These are phyloP conservation scores for Staphylotrichum tortipilum DNA, from an alignment of 495 filamentous ascomycete species.

Conservation along the genomic window DNA sequence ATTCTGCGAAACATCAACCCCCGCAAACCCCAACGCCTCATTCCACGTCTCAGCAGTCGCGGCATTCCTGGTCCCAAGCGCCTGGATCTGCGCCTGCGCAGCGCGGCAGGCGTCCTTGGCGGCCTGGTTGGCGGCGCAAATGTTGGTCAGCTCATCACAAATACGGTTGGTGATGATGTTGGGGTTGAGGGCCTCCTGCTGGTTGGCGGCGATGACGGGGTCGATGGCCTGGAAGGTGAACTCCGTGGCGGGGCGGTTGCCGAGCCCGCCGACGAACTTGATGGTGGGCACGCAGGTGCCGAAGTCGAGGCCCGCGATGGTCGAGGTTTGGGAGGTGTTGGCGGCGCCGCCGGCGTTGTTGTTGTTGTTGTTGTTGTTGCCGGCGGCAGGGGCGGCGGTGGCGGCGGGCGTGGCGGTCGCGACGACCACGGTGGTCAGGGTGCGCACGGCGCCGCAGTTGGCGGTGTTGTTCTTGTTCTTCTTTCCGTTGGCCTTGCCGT, in stretches of 20 bases:
- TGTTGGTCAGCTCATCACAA: slow-evolving; percentile 51
- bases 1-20: slow-evolving; percentile 10
- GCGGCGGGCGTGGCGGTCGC: slow-evolving; percentile 16
- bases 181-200: slow-evolving; percentile 48
- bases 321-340: slow-evolving; percentile 14
- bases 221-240: slow-evolving; percentile 48
- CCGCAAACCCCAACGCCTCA: slow-evolving; percentile 34
- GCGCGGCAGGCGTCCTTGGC: slow-evolving; percentile 38
- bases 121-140: slow-evolving; percentile 48
- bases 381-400: slow-evolving; percentile 1
- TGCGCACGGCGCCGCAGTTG: slow-evolving; percentile 4
- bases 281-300: slow-evolving; percentile 48
- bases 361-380: slow-evolving; percentile 1
- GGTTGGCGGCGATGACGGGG: slow-evolving; percentile 37
- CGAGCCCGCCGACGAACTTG: slow-evolving; percentile 41
- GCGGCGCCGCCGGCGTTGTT: neutral
- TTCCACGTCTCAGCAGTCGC: slow-evolving; percentile 39
- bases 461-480: neutral
- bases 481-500: neutral
- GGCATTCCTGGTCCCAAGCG: slow-evolving; percentile 32
- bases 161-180: slow-evolving; percentile 61
- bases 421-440: slow-evolving; percentile 16
- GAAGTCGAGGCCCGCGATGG: slow-evolving; percentile 37
- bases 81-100: slow-evolving; percentile 35
- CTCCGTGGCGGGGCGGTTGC: slow-evolving; percentile 37